Evolutionary conservation across 495 filamentous ascomycete species (phyloP).

Genomic region (Hamigera avellanea): DNA sequence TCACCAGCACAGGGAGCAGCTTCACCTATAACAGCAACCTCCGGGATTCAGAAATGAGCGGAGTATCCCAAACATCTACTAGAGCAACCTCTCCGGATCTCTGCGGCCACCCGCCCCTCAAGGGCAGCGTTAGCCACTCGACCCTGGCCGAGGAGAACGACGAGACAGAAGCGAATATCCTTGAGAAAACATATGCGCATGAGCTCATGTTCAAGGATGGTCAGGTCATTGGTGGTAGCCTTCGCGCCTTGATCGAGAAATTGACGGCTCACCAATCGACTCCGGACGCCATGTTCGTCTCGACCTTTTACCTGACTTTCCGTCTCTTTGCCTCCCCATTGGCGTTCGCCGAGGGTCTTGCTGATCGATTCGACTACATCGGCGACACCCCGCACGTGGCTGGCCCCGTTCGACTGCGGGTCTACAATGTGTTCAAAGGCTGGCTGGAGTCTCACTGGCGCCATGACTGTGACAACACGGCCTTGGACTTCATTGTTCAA

Average conservation of each 20-base stretch:
- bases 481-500: constrained; percentile 58
- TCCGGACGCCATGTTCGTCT: constrained; percentile 85
- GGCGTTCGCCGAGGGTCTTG: constrained; percentile 67
- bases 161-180: constrained; percentile 65
- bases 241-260: constrained; percentile 84
- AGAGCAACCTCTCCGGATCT: constrained; percentile 82
- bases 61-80: constrained; percentile 73
- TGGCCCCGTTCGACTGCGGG: constrained; percentile 71
- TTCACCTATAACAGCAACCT: constrained; percentile 65
- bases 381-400: constrained; percentile 62
- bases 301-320: constrained; percentile 95
- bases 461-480: constrained; percentile 60
- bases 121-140: constrained; percentile 44
- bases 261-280: constrained; percentile 90
- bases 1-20: constrained; percentile 48
- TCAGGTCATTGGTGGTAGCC: constrained; percentile 83
- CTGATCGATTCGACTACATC: constrained; percentile 87
- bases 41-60: constrained; percentile 71
- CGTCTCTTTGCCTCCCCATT: constrained; percentile 80
- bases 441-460: constrained; percentile 98
- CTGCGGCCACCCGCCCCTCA: constrained; percentile 32
- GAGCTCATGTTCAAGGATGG: constrained; percentile 93
- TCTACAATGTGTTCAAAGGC: constrained; percentile 93
- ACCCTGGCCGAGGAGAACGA: constrained; percentile 62
- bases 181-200: constrained; percentile 79